These are phyloP conservation scores for Camelina laxa DNA, from an alignment of 345 rosid species.

Conservation along the genomic window DNA sequence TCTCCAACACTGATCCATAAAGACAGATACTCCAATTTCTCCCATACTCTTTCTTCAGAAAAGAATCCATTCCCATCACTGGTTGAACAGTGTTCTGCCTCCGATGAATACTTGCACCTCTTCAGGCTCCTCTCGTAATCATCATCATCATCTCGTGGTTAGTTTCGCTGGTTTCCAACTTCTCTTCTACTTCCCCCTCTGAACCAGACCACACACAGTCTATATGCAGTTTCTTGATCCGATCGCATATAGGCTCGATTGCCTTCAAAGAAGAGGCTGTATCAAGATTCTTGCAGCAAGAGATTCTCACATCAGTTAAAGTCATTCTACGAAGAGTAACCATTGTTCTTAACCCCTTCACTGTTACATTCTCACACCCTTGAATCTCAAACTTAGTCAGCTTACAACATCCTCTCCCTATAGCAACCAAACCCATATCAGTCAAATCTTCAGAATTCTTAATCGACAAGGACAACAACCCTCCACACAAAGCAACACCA, in stretches of 20 bases:
- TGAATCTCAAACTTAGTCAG: conserved; percentile 72
- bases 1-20: conserved; percentile 82
- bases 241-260: conserved; percentile 63
- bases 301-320: conserved; percentile 69
- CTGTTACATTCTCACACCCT: conserved; percentile 81
- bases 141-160: conserved; percentile 21
- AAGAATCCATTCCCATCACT: conserved; percentile 48
- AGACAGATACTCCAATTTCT: conserved; percentile 65
- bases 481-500: conserved; percentile 75
- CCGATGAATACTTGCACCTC: conserved; percentile 54
- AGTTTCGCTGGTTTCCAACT: conserved; percentile 25
- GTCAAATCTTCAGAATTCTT: conserved; percentile 69
- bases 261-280: conserved; percentile 62
- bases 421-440: conserved; percentile 79
- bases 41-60: conserved; percentile 61
- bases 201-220: conserved; percentile 80
- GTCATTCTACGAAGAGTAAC: conserved; percentile 55
- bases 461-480: conserved; percentile 63
- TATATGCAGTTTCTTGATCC: conserved; percentile 69
- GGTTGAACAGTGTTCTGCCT: conserved; percentile 33
- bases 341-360: conserved; percentile 68
- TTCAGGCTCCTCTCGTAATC: conserved; percentile 46
- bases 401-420: conserved; percentile 73
- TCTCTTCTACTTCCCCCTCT: conserved; percentile 39
- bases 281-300: conserved; percentile 66